Percentiles rank a stretch among this genome's conserved stretches.
phyloP scores from a whole-genome alignment of 352 stramenopile genomes.

The Globisporangium sylvaticum region DNA sequence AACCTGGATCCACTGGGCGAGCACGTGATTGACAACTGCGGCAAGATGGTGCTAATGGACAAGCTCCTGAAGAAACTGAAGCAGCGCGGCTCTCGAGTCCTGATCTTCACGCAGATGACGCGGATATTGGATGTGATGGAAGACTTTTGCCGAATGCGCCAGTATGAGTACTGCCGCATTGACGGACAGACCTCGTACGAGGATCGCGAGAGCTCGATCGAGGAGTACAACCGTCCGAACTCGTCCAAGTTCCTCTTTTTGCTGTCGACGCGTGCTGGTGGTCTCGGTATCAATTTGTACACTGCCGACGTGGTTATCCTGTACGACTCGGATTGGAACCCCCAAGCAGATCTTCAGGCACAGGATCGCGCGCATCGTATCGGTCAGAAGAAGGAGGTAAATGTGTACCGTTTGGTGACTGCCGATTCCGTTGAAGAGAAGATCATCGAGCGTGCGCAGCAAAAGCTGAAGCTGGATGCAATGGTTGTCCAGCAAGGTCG shows the following conservation, averaged over 20 bases:
- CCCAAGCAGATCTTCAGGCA: conserved; percentile 94
- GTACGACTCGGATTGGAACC: conserved; percentile 98
- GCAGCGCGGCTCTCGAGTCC: conserved; percentile 81
- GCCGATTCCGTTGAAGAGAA: conserved; percentile 98
- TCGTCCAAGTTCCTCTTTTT: conserved; percentile 98
- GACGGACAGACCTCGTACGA: conserved; percentile 87
- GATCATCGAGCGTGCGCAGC: conserved; percentile 96
- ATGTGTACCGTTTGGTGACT: conserved; percentile 94
- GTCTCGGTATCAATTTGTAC: conserved; percentile 98
- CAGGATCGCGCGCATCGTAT: conserved; percentile 97
- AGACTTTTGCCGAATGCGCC: conserved; percentile 94
- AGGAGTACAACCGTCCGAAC: conserved; percentile 95
- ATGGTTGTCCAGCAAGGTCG: conserved; percentile 87
- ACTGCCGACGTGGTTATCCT: conserved; percentile 99
- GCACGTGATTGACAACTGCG: conserved; percentile 96
- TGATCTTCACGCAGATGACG: conserved; percentile 95
- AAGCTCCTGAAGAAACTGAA: conserved; percentile 90
- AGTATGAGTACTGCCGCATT: conserved; percentile 87
- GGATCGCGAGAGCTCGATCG: conserved; percentile 79
- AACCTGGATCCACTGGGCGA: conserved; percentile 93
- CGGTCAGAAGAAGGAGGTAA: conserved; percentile 98
- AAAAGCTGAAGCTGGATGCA: conserved; percentile 94
- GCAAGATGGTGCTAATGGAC: conserved; percentile 96
- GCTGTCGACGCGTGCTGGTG: conserved; percentile 95
- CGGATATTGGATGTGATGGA: conserved; percentile 93